Base-by-base conservation (phyloP, 352 stramenopile genomes). In the Pythium periplocum region DNA sequence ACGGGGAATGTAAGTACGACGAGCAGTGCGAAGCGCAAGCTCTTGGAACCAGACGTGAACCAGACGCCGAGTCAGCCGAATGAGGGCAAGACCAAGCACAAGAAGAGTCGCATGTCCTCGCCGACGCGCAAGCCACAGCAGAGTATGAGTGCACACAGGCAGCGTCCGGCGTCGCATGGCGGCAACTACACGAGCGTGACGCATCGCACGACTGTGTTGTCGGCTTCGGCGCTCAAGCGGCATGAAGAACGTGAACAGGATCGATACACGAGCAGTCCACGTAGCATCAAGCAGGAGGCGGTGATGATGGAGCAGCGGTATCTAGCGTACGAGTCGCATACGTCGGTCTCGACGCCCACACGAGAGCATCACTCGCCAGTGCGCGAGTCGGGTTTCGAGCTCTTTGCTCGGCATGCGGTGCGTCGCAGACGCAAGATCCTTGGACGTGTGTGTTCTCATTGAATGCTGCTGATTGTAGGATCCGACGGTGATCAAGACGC, bases 1-100 rank as follows among this genome's bases (percentile, higher is more conserved):
- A 41, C 44, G 34, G 45, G 44, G 3, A 7, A 32, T 1, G 53
- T 26, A 26, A 9, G 48, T 6, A n/a, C 55, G 31, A 36, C 38
- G 26, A 59, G 41, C 45, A 64, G 48, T 32, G 51, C 48, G 11
- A 75, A 75, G 54, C 67, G 67, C 46, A 69, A 70, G 48, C 55
- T 75, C 6, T 59, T 51, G 33, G 48, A 59, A 39, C 34, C 55
- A 4, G 66, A 71, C 37, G 17, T 1, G 54, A 45, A 10, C 17
- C 48, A 2, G 11, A 46, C 2, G 53, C 48, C 3, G 45, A 42
- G 32, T 8, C 12, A 10, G 32, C 50, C 38, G n/a, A 31, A 31
- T 26, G 30, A 4, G 17, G 12, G 40, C 49, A 40, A 42, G 7
- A 42, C 38, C 7, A 7, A 31, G 0, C 33, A 39, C n/a, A 68